Base-by-base conservation (phyloP, 106 monocot genomes). In the Dendrobium catenatum region DNA sequence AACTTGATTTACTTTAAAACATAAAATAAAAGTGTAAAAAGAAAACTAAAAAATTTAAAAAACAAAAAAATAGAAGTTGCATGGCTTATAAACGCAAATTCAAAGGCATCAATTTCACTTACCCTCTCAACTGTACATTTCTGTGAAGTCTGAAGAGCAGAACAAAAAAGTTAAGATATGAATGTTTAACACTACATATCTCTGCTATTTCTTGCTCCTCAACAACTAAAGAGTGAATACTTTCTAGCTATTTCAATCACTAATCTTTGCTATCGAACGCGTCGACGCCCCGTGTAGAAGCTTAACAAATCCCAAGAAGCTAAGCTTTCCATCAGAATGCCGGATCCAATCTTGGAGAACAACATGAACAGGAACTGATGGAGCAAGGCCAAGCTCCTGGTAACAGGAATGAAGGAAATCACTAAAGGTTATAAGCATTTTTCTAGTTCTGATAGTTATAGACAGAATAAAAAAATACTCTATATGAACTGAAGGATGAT, bases 291-390 rank as follows among this genome's bases (percentile, higher is more conserved):
- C 92, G 27, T 85, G 89, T n/a, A 92, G 87, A 76, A 92, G 85
- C 42, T 86, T 89, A 47, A 92, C 72, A 73, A 89, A 92, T 33
- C 92, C 92, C 46, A 92, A 20, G 75, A 89, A 92, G 72, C 92
- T 92, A 22, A 92, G 84, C 73, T 92, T 92, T 64, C 92, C 92
- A 56, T 92, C 92, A 4, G 92, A 80, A 49, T 87, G 89, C 27
- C 88, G 70, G 55, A 92, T 92, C 89, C 89, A 89, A 59, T 92
- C 89, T 44, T 89, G 85, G 72, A 89, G 87, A 55, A 92, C 92
- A 16, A 86, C 79, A 55, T 92, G 92, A 77, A 92, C 82, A 0
- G 92, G 87, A 5, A 89, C 85, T 2, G 92, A 86, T 66, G 89
- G 89, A 29, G 87, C 77, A 31, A 92, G 88, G 2, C 92, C 89